A percentile compares a stretch with the other conserved stretches of the same genome.
phyloP scores from a whole-genome alignment of 768 basidiomycete genomes.

The Phylloporus sp. region DNA sequence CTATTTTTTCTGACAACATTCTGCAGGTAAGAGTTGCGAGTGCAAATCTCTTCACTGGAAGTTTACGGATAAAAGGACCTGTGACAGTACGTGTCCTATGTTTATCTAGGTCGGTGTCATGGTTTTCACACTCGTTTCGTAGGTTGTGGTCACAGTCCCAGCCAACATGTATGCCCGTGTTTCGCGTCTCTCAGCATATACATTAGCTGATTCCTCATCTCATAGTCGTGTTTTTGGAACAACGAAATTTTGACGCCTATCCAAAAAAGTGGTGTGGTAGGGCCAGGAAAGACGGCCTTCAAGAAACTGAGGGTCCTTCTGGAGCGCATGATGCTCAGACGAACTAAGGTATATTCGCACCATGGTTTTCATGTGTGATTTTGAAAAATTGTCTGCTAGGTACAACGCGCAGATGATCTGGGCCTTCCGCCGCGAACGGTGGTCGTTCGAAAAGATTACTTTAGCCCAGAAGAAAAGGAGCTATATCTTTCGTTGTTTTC shows the following conservation, averaged over 20 bases:
- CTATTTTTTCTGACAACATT: neutral
- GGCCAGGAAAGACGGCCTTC: slow-evolving; percentile 79
- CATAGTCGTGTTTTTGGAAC: slow-evolving; percentile 92
- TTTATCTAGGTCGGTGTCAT: neutral
- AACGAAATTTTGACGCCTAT: slow-evolving; percentile 95
- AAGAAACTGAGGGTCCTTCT: slow-evolving; percentile 88
- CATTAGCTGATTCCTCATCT: slow-evolving; percentile 5
- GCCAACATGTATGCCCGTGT: slow-evolving; percentile 61
- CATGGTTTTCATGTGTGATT: neutral
- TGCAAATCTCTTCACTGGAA: slow-evolving; percentile 97
- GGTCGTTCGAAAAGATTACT: slow-evolving; percentile 83
- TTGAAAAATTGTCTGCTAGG: slow-evolving; percentile 35
- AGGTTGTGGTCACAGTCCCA: slow-evolving; percentile 85
- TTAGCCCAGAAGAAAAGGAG: slow-evolving; percentile 97
- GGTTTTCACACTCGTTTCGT: neutral
- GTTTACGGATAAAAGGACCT: slow-evolving; percentile 77
- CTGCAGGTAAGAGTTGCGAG: slow-evolving; percentile 76
- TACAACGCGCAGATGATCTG: slow-evolving; percentile 94
- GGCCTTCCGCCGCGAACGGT: slow-evolving; percentile 92
- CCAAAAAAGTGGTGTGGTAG: slow-evolving; percentile 81
- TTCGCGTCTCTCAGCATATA: neutral
- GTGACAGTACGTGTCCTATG: slow-evolving; percentile 58
- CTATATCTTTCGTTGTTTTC: slow-evolving; percentile 88
- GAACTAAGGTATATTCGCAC: slow-evolving; percentile 60
- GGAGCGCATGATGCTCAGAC: slow-evolving; percentile 92